phyloP scores from a whole-genome alignment of 2,329 filamentous ascomycete species.

The Ramichloridium luteum region DNA sequence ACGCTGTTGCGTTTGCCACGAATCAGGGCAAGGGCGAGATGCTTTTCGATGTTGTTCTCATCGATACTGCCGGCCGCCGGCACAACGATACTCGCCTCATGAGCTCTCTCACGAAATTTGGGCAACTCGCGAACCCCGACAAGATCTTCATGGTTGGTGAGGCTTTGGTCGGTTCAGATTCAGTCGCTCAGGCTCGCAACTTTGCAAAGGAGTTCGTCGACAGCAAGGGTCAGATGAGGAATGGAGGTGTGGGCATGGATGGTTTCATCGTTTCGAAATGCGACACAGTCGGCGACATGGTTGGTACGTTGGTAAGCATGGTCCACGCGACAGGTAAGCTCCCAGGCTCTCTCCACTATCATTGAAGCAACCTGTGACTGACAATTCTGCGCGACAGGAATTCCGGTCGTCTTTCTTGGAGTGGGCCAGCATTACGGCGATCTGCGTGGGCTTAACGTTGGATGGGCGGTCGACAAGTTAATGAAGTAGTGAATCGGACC shows the following conservation, averaged over 20 bases:
- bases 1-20: constrained; percentile 72
- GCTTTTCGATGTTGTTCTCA: constrained; percentile 79
- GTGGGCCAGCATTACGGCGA: constrained; percentile 57
- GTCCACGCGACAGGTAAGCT: constrained; percentile 65
- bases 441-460: constrained; percentile 51
- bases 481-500: constrained; percentile 40
- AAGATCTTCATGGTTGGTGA: constrained; percentile 97
- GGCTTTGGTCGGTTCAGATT: constrained; percentile 90
- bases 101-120: constrained; percentile 94
- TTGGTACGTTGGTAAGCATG: constrained; percentile 88
- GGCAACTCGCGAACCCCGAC: constrained; percentile 87
- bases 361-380: constrained; percentile 2
- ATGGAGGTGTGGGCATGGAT: constrained; percentile 62
- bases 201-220: constrained; percentile 75
- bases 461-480: constrained; percentile 48
- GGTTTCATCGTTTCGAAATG: constrained; percentile 98
- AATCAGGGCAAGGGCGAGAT: constrained; percentile 36
- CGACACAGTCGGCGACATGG: constrained; percentile 99
- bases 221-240: constrained; percentile 23
- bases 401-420: constrained; percentile 87
- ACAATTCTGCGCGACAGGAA: constrained; percentile 35
- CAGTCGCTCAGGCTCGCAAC: constrained; percentile 87
- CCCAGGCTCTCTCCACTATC: constrained; percentile 22
- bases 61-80: constrained; percentile 86
- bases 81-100: constrained; percentile 95